Evolutionary conservation across 148 eudicot species (phyloP).

Genomic region (Heliamphora exappendiculata): DNA sequence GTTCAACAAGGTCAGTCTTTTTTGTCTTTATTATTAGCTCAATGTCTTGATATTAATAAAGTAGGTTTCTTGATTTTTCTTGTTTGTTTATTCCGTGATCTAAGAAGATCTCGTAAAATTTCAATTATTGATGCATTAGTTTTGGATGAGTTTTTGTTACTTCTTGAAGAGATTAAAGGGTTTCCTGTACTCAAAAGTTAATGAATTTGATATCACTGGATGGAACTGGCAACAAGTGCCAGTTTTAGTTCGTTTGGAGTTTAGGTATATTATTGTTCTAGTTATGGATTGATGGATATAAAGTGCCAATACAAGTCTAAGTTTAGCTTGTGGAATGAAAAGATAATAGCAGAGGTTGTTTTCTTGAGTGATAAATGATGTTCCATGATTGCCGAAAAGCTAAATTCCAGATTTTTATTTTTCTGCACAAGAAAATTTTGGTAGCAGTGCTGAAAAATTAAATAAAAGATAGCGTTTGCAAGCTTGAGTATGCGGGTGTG

Average conservation of each 20-base stretch:
- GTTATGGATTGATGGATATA: not conserved
- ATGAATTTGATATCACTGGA: not conserved
- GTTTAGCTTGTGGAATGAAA: not conserved
- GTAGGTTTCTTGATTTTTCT: not conserved
- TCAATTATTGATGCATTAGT: not conserved
- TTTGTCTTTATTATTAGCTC: not conserved
- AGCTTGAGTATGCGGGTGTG: not conserved
- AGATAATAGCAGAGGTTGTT: not conserved
- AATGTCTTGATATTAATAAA: not conserved
- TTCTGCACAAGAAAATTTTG: not conserved
- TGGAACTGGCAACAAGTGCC: not conserved
- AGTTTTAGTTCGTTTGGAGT: not conserved
- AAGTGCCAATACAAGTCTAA: not conserved
- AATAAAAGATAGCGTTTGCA: not conserved
- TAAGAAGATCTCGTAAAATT: not conserved
- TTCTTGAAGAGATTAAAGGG: not conserved
- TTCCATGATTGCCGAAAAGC: too few relatives aligned
- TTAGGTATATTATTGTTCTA: not conserved
- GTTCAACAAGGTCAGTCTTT: slow-evolving; percentile 78
- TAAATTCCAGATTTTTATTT: not conserved
- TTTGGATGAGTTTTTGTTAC: not conserved
- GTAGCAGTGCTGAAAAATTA: not conserved
- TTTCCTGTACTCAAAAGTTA: not conserved
- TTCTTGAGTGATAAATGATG: not conserved
- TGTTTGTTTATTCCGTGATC: not conserved